Evolutionary conservation across 129 eudicot genomes (phyloP), one percentile per base, ranked within the genome.

Genomic region (Lactuca sativa): DNA sequence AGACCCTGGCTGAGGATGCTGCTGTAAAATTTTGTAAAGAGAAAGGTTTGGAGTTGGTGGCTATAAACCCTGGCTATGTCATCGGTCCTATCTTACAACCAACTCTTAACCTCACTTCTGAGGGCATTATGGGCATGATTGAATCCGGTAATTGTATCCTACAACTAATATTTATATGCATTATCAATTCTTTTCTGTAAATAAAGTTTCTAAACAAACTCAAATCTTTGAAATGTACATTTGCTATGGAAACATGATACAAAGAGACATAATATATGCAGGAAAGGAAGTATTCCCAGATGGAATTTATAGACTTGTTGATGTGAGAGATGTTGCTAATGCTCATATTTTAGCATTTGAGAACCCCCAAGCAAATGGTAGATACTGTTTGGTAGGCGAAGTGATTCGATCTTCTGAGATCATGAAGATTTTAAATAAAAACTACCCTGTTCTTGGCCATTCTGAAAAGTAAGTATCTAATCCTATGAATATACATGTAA

Each of bases 321-420:
- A 83, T 64, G 80, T 83, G 9, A 76, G 81, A 51, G 84, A 83
- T 79, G 84, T 83, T 21, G 84, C 77, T 13, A 7, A 2, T 43
- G 88, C 88, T 57, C 88, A 83, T 64, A 76, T 83, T 56, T 51
- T 63, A 64, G 88, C 84, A 40, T 80, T 83, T 73, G 88, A 83
- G 59, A 60, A 61, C 60, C 80, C 82, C 51, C 53, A 81, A 38
- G 88, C 88, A 11, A 75, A 53, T 64, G 88, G 88, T 14, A 75
- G 88, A 74, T 83, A 80, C 66, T 32, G 54, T 16, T 16, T 82
- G 25, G 78, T 40, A 51, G 78, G 54, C 32, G 48, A 18, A 34
- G 66, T 56, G 9, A 44, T 59, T 21, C 56, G 65, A 18, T 60
- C 33, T 41, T 64, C 76, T 0, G 80, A 69, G 41, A 17, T 59